phyloP scores from a whole-genome alignment of 495 filamentous ascomycete genomes.

The Penicillium roqueforti region DNA sequence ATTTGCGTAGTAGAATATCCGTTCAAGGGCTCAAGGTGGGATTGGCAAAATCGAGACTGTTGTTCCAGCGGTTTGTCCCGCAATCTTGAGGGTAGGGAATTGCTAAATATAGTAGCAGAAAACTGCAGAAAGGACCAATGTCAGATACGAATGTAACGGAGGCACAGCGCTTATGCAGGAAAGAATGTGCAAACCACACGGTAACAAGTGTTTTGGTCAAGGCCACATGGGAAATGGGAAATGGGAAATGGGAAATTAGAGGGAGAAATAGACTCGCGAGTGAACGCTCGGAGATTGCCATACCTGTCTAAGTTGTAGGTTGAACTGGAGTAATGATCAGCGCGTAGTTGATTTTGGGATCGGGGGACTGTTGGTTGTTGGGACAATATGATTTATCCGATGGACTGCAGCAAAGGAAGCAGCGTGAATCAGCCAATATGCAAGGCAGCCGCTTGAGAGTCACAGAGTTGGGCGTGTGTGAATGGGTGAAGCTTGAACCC shows the following conservation, averaged over 20 bases:
- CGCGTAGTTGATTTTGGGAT: conserved; percentile 1
- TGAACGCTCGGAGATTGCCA: conserved; percentile 8
- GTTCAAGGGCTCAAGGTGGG: conserved; percentile 3
- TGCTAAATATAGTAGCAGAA: conserved; percentile 46
- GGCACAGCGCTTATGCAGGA: conserved; percentile 23
- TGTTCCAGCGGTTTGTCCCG: conserved; percentile 28
- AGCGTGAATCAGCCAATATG: conserved; percentile 4
- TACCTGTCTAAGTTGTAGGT: conserved; percentile 6
- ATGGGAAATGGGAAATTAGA: neutral
- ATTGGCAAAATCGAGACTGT: conserved; percentile 15
- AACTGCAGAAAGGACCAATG: conserved; percentile 29
- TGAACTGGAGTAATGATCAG: conserved; percentile 6
- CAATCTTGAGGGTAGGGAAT: conserved; percentile 26
- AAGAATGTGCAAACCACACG: conserved; percentile 5
- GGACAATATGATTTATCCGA: conserved; percentile 2
- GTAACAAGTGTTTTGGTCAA: conserved; percentile 2
- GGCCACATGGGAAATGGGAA: neutral
- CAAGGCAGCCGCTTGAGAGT: conserved; percentile 5
- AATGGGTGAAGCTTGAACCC: conserved; percentile 22
- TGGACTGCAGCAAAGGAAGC: neutral
- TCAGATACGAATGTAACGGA: conserved; percentile 27
- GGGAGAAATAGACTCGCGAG: neutral
- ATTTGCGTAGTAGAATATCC: neutral
- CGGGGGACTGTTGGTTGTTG: neutral
- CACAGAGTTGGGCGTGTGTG: conserved; percentile 6